Conservation (phyloP, 2,329 filamentous ascomycete genomes). For the Epichloe aotearoae region DNA sequence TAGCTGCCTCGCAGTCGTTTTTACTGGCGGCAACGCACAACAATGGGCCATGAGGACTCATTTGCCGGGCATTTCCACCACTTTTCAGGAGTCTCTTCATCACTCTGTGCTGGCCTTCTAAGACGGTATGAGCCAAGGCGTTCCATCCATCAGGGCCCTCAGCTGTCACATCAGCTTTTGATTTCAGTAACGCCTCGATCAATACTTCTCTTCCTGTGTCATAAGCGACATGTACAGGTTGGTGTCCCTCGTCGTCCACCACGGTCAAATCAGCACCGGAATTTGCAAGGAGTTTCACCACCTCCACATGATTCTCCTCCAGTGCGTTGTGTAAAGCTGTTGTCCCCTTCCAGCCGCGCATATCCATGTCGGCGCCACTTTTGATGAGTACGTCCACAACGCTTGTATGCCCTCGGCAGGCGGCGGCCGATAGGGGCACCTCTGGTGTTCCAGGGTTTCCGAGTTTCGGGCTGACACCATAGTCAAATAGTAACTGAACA, state of each 20-base stretch:
- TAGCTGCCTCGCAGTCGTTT: not conserved
- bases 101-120: not conserved
- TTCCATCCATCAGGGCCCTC: not conserved
- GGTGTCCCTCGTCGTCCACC: not conserved
- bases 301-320: not conserved
- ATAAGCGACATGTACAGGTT: not conserved
- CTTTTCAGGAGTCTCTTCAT: not conserved
- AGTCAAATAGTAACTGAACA: not conserved
- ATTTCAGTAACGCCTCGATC: not conserved
- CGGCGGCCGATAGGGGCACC: not conserved
- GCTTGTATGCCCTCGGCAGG: not conserved
- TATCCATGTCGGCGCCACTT: not conserved
- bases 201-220: not conserved
- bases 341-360: not conserved
- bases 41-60: not conserved
- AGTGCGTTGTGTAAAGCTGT: not conserved
- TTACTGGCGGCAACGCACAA: not conserved
- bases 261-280: not conserved
- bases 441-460: not conserved
- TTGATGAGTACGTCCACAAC: not conserved
- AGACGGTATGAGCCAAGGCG: not conserved
- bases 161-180: not conserved
- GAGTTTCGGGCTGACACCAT: not conserved
- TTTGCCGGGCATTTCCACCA: not conserved
- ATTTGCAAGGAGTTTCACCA: not conserved